phyloP scores from a whole-genome alignment of 352 stramenopile genomes.

The Phytopythium sindhum region DNA sequence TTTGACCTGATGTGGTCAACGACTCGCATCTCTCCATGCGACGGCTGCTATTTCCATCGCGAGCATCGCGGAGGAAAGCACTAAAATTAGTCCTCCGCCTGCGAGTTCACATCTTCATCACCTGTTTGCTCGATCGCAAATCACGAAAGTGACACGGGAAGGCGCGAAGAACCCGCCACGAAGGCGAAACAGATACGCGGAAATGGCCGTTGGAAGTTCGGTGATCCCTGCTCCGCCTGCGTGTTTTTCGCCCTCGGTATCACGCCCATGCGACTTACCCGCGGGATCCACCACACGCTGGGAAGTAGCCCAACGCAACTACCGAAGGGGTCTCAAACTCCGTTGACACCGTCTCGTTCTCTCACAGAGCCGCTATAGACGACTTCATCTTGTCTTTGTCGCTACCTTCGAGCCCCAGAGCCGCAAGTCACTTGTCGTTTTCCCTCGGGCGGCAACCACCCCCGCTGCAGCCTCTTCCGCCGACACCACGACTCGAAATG shows the following conservation, averaged over 20 bases:
- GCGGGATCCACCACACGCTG: neutral
- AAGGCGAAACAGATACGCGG: neutral
- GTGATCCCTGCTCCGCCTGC: neutral
- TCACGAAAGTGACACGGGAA: conserved; percentile 6
- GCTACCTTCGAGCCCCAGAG: neutral
- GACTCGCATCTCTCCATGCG: neutral
- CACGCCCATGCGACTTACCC: neutral
- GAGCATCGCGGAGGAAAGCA: neutral
- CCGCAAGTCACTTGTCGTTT: conserved; percentile 4
- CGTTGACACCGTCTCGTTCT: conserved; percentile 1
- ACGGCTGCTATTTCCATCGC: neutral
- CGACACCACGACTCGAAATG: conserved; percentile 15
- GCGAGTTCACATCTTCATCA: neutral
- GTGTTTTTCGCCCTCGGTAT: neutral
- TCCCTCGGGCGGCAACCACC: neutral
- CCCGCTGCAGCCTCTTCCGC: neutral
- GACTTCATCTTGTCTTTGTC: neutral
- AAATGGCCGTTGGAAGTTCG: neutral
- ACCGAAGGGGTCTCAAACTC: neutral
- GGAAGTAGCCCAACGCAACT: neutral
- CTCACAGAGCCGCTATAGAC: neutral
- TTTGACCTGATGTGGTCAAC: neutral
- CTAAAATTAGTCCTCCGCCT: neutral
- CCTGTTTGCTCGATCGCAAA: neutral
- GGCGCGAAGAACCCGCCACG: conserved; percentile 2